phyloP scores from a whole-genome alignment of 2,329 filamentous ascomycete species.

The Teratosphaeria gauchensis region DNA sequence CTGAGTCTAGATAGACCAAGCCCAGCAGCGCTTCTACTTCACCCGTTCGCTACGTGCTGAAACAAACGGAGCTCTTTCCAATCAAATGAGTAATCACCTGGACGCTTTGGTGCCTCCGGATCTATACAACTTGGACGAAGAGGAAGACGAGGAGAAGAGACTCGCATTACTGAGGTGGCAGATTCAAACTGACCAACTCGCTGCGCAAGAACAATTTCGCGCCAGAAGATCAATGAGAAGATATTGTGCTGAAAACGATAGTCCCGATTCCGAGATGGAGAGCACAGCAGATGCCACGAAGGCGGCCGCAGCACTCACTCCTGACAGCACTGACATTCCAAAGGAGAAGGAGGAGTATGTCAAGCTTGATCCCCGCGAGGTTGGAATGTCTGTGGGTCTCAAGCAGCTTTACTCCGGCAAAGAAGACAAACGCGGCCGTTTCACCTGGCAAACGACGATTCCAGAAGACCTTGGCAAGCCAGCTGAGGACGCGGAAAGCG shows the following conservation, averaged over 20 bases:
- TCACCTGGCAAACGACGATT: conserved; percentile 47
- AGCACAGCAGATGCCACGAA: not conserved
- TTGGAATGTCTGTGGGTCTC: conserved; percentile 31
- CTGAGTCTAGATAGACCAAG: not conserved
- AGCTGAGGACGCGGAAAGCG: conserved; percentile 52
- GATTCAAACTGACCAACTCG: not conserved
- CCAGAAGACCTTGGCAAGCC: conserved; percentile 47
- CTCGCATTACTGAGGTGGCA: not conserved
- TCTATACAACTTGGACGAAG: not conserved
- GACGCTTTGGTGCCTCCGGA: not conserved
- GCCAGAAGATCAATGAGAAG: not conserved
- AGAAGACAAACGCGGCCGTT: conserved; percentile 40
- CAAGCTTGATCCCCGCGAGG: conserved; percentile 2
- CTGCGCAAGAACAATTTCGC: not conserved
- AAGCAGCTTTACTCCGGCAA: conserved; percentile 43
- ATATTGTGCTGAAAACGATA: not conserved
- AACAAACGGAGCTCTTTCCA: not conserved
- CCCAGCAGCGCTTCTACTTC: not conserved
- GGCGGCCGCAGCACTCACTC: not conserved
- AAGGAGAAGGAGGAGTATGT: not conserved
- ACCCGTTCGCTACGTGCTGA: not conserved
- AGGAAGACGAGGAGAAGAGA: not conserved
- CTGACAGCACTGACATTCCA: not conserved
- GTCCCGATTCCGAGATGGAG: not conserved
- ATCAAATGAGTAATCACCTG: not conserved